phyloP scores from a whole-genome alignment of 306 rosid genomes.

The Quercus gilva region DNA sequence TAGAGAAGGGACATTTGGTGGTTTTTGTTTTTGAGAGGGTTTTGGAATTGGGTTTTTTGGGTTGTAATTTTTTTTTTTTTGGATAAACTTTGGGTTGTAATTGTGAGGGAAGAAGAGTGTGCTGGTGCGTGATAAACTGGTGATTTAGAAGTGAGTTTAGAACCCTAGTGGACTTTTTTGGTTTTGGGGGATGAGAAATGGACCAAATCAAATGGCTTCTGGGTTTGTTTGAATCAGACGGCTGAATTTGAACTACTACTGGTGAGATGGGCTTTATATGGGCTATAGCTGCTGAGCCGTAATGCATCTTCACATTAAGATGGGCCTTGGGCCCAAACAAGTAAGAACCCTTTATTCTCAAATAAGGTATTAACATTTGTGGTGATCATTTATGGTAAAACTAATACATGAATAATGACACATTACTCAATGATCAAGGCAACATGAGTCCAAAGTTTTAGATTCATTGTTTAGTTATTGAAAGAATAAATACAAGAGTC shows the following conservation, averaged over 20 bases:
- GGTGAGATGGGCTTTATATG: too few species aligned
- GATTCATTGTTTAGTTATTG: too few species aligned
- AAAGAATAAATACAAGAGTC: too few species aligned
- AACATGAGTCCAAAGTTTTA: too few species aligned
- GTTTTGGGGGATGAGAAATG: background rate
- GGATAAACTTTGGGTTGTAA: background rate
- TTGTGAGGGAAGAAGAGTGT: background rate
- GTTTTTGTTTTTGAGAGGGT: background rate
- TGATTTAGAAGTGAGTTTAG: background rate
- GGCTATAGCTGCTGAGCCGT: too few species aligned
- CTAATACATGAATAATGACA: too few species aligned
- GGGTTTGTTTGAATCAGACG: background rate
- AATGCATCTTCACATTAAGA: too few species aligned
- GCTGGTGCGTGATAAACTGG: background rate
- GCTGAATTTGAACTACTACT: background rate
- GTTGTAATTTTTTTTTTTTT: background rate
- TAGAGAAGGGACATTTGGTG: background rate
- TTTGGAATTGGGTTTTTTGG: background rate
- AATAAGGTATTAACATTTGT: too few species aligned
- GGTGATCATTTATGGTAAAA: too few species aligned
- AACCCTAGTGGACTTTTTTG: background rate
- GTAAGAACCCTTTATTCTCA: too few species aligned
- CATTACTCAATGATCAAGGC: too few species aligned
- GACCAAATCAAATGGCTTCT: background rate
- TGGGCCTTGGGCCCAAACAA: too few species aligned